Percentiles rank a stretch among this genome's conserved stretches.
phyloP scores from a whole-genome alignment of 1,284 basidiomycete genomes.

The Ganoderma meredithae region DNA sequence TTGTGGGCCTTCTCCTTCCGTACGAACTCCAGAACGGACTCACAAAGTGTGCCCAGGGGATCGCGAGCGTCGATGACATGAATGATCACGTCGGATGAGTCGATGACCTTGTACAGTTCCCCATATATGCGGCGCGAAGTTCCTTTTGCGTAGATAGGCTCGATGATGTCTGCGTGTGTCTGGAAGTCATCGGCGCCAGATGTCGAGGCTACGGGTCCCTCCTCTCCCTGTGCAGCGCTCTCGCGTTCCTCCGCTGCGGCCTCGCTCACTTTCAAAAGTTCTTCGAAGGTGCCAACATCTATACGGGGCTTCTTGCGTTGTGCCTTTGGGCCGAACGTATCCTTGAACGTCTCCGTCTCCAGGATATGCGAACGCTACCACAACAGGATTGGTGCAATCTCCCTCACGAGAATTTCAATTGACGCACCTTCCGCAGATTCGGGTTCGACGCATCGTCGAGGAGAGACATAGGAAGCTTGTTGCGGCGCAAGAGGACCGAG shows the following conservation, averaged over 20 bases:
- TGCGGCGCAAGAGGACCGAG: constrained; percentile 88
- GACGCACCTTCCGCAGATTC: constrained; percentile 74
- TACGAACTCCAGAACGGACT: constrained; percentile 93
- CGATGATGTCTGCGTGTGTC: constrained; percentile 79
- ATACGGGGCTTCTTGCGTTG: constrained; percentile 90
- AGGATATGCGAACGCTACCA: constrained; percentile 87
- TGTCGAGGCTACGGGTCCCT: constrained; percentile 50
- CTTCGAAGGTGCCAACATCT: constrained; percentile 87
- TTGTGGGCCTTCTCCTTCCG: constrained; percentile 98
- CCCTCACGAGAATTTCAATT: not conserved
- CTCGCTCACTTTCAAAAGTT: constrained; percentile 76
- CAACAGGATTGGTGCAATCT: not conserved
- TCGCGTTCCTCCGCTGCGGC: constrained; percentile 53
- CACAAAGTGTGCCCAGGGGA: constrained; percentile 96
- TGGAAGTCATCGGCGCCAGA: constrained; percentile 49
- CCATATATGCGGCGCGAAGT: constrained; percentile 96
- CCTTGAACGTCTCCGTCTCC: constrained; percentile 90
- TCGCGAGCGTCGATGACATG: constrained; percentile 98
- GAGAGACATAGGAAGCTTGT: constrained; percentile 95
- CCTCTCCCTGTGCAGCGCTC: constrained; percentile 47
- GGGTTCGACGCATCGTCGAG: constrained; percentile 88
- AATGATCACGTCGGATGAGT: constrained; percentile 96
- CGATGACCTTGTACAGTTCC: constrained; percentile 99
- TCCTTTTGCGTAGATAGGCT: constrained; percentile 92
- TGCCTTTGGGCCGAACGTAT: constrained; percentile 94